Percentiles rank a stretch among this genome's conserved stretches.
Conservation (phyloP, 768 basidiomycete species). For the Boletus sensibilis region DNA sequence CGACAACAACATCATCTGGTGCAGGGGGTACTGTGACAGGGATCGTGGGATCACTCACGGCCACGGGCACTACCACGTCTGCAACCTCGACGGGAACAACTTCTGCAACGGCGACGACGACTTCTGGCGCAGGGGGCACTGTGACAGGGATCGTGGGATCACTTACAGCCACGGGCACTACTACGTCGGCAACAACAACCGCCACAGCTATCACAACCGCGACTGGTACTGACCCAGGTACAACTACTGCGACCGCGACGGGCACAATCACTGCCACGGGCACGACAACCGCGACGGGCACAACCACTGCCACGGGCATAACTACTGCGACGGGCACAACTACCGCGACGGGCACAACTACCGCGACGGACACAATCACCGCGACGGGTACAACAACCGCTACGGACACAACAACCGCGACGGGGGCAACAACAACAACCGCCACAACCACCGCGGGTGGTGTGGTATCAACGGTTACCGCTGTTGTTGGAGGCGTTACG, state of each 20-base stretch:
- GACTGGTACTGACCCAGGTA: background rate
- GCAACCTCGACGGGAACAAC: background rate
- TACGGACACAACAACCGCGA: background rate
- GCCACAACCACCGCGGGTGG: background rate
- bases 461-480: background rate
- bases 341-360: background rate
- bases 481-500: background rate
- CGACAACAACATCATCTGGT: background rate
- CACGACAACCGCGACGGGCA: background rate
- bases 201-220: background rate
- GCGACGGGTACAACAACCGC: background rate
- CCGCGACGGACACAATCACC: background rate
- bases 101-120: background rate
- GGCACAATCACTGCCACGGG: background rate
- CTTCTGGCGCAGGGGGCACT: background rate
- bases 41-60: slow-evolving; percentile 2
- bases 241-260: background rate
- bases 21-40: background rate
- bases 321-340: background rate
- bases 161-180: background rate
- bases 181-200: background rate
- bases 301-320: background rate
- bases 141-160: background rate
- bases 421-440: background rate
- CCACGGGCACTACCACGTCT: background rate